A percentile compares a stretch with the other conserved stretches of the same genome.
These are phyloP conservation scores for Apiotrichum gracile DNA, from an alignment of 1,284 basidiomycete species.

Conservation along the genomic window DNA sequence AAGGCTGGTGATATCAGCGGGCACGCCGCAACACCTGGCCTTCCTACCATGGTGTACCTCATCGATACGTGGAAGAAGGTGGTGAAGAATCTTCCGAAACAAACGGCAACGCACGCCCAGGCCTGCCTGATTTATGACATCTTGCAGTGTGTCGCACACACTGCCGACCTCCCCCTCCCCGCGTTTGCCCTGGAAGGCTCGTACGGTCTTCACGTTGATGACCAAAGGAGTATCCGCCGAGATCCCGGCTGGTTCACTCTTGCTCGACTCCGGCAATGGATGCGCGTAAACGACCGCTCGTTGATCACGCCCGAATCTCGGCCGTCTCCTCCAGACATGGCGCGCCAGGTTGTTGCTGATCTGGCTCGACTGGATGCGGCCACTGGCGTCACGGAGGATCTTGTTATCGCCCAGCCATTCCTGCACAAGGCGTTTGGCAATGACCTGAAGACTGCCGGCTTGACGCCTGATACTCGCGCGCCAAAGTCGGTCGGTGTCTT, in stretches of 20 bases:
- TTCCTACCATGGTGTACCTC: conserved; percentile 13
- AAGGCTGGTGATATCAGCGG: conserved; percentile 6
- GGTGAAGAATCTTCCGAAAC: not conserved
- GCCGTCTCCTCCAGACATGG: conserved; percentile 13
- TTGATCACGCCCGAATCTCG: not conserved
- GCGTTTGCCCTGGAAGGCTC: conserved; percentile 29
- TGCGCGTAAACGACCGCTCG: not conserved
- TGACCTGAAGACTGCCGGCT: conserved; percentile 6
- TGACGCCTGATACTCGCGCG: not conserved
- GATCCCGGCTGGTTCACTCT: conserved; percentile 39
- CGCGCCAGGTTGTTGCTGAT: conserved; percentile 15
- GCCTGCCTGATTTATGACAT: conserved; percentile 23
- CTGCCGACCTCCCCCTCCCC: conserved; percentile 18
- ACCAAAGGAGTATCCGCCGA: conserved; percentile 32
- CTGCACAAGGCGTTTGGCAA: conserved; percentile 25
- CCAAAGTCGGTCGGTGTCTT: conserved; percentile 16
- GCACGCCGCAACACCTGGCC: conserved; percentile 15
- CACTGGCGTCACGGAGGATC: conserved; percentile 18
- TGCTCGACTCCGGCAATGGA: conserved; percentile 37
- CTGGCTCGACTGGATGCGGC: conserved; percentile 23
- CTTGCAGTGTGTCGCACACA: conserved; percentile 11
- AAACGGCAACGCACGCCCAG: not conserved
- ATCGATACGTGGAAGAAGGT: conserved; percentile 15
- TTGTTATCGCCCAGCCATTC: conserved; percentile 27
- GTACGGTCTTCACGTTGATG: conserved; percentile 39